Evolutionary conservation across 2,329 filamentous ascomycete genomes (phyloP), one percentile per base, ranked within the genome.

Genomic region (Diaporthe citri): DNA sequence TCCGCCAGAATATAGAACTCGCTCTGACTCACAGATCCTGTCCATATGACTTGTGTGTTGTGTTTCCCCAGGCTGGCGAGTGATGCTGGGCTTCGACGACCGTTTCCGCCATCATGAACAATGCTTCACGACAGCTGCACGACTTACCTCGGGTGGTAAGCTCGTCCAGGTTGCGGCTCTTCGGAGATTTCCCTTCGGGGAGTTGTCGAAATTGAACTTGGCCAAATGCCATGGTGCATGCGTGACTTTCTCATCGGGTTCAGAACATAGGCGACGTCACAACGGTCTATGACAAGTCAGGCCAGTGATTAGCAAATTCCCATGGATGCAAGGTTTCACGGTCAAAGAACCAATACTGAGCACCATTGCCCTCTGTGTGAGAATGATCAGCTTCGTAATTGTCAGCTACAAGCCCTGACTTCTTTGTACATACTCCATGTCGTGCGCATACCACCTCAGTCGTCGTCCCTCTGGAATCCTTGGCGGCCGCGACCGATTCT

Each of bases 401-500:
- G 48, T 72, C 39, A 56, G 71, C 57, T 55, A 56, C n/a, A n/a
- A 28, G 41, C 9, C 25, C 13, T 12, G n/a, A 34, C 70, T 28
- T 72, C 43, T 52, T 41, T 28, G 31, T 46, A 43, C 71, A 70
- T 41, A 55, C 71, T 59, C 64, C 48, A 4, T 15, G n/a, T 69
- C n/a, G 17, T 56, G 34, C 57, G 62, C 36, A 36, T 55, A 51
- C 31, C 46, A 48, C 17, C 59, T 79, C 79, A 86, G 67, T 87
- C 84, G 31, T 89, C 85, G n/a, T 89, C 87, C 75, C 80, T 82
- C 74, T 86, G 85, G 36, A 85, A 84, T 1, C 86, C 86, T 70
- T 86, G 85, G 70, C 86, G 82, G 17, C 86, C 84, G 48, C 88
- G 84, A 1, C 88, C 88, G 77, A 90, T 86, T 7, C 89, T 85